Conservation (phyloP, 1,284 basidiomycete genomes). For the Apiotrichum siamense region DNA sequence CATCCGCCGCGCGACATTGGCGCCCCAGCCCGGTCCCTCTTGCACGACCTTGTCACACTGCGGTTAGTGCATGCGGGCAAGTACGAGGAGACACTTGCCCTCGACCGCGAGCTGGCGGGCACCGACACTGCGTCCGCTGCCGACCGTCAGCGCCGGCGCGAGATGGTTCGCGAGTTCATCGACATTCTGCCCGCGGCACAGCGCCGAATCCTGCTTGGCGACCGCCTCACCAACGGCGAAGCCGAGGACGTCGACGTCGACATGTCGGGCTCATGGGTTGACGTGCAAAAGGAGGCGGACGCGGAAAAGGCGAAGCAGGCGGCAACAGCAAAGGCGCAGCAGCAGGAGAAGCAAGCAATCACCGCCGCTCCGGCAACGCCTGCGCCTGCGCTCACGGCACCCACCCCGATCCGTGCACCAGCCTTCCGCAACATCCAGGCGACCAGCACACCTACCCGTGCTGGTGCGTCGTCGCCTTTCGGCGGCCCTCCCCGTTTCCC, state of each 20-base stretch:
- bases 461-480: slow-evolving; percentile 28
- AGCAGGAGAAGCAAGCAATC: background rate
- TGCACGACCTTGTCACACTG: slow-evolving; percentile 75
- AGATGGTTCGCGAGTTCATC: slow-evolving; percentile 64
- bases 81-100: slow-evolving; percentile 64
- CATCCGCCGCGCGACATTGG: slow-evolving; percentile 51
- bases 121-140: slow-evolving; percentile 29
- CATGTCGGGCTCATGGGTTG: slow-evolving; percentile 15
- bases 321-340: background rate
- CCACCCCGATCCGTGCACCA: slow-evolving; percentile 16
- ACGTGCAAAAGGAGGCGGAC: slow-evolving; percentile 1
- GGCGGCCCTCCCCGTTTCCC: slow-evolving; percentile 42
- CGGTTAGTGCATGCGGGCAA: slow-evolving; percentile 69
- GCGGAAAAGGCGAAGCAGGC: background rate
- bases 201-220: slow-evolving; percentile 18
- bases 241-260: slow-evolving; percentile 19
- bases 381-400: slow-evolving; percentile 1
- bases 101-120: slow-evolving; percentile 57
- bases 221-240: slow-evolving; percentile 12
- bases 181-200: slow-evolving; percentile 58
- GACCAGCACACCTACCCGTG: slow-evolving; percentile 7
- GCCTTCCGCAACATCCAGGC: slow-evolving; percentile 10
- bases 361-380: slow-evolving; percentile 2
- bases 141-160: slow-evolving; percentile 51
- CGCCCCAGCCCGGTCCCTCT: slow-evolving; percentile 53